A percentile compares a stretch with the other conserved stretches of the same genome.
Conservation (phyloP, 192 early-diverging fungal species). For the Helicostylum pulchrum region DNA sequence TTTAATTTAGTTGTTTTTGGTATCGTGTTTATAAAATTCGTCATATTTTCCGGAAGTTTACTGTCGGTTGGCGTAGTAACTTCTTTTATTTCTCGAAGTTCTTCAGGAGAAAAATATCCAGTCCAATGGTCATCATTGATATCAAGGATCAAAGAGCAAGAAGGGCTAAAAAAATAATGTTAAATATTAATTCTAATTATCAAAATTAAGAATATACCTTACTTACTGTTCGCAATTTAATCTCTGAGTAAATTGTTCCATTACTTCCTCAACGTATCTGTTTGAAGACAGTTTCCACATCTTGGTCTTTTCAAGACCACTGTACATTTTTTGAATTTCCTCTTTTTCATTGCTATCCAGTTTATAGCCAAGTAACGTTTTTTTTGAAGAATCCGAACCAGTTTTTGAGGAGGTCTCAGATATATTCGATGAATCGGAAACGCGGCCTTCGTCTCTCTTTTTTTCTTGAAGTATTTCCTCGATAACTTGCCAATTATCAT, state of each 20-base stretch:
- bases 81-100: background rate
- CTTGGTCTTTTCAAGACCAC: background rate
- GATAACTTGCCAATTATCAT: background rate
- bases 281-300: background rate
- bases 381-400: background rate
- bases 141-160: background rate
- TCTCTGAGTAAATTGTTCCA: background rate
- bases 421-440: background rate
- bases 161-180: background rate
- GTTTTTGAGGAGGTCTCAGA: no score
- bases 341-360: background rate
- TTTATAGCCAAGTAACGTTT: background rate
- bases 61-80: background rate
- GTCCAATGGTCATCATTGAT: background rate
- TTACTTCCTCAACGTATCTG: background rate
- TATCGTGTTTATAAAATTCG: background rate
- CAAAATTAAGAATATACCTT: no score
- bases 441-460: background rate
- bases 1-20: background rate
- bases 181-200: background rate
- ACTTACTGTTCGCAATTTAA: background rate
- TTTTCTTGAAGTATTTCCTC: background rate
- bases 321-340: background rate
- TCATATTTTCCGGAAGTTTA: background rate
- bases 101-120: background rate